phyloP scores from a whole-genome alignment of 2,329 filamentous ascomycete species.

The Neonectria hederae region DNA sequence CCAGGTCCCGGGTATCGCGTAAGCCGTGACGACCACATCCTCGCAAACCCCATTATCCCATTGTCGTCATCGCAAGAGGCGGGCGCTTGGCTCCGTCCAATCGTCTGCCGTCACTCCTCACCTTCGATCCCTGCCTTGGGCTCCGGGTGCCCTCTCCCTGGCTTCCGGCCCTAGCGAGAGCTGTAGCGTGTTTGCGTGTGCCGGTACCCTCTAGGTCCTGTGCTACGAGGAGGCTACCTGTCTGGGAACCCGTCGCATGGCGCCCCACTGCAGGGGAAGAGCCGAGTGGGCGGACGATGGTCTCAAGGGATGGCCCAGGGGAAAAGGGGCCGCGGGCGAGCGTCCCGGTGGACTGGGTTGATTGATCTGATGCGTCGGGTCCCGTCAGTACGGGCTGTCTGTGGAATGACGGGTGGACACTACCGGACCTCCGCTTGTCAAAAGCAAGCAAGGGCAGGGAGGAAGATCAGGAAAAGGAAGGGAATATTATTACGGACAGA shows the following conservation, averaged over 20 bases:
- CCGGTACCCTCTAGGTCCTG: constrained; percentile 38
- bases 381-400: constrained; percentile 34
- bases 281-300: constrained; percentile 38
- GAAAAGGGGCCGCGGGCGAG: constrained; percentile 43
- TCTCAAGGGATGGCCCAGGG: constrained; percentile 37
- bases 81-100: constrained; percentile 37
- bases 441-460: constrained; percentile 12
- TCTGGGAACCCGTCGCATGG: constrained; percentile 40
- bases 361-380: constrained; percentile 46
- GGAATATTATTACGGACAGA: background rate
- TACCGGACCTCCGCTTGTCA: constrained; percentile 22
- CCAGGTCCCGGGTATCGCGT: constrained; percentile 32
- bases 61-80: constrained; percentile 39
- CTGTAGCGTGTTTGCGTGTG: constrained; percentile 32
- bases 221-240: constrained; percentile 38
- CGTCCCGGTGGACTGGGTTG: constrained; percentile 45
- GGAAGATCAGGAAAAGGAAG: constrained; percentile 11
- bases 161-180: constrained; percentile 35
- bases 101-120: constrained; percentile 22
- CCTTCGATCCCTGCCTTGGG: constrained; percentile 28
- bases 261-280: constrained; percentile 42
- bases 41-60: constrained; percentile 33
- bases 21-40: constrained; percentile 31
- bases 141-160: constrained; percentile 38
- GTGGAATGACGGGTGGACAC: constrained; percentile 35